These are phyloP conservation scores for Blastobotrys petasosporus DNA, from an alignment of 1,139 yeast genomes.

Conservation along the genomic window DNA sequence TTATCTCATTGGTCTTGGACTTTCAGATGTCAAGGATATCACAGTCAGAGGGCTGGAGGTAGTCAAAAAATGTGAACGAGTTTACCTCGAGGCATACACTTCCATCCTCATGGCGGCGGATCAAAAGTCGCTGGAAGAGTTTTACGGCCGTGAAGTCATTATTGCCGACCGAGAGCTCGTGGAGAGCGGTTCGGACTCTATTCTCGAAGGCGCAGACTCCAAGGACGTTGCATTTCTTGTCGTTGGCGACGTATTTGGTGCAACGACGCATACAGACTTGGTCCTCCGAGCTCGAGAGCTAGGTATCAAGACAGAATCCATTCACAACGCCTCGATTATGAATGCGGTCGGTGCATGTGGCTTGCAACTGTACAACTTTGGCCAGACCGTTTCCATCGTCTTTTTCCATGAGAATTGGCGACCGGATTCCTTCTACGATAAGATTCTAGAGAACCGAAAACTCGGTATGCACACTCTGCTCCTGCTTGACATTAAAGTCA, in stretches of 20 bases:
- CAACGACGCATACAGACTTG: slow-evolving; percentile 94
- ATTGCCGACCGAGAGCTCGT: slow-evolving; percentile 94
- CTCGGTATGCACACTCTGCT: slow-evolving; percentile 89
- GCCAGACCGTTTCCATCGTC: slow-evolving; percentile 92
- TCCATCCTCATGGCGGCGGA: slow-evolving; percentile 93
- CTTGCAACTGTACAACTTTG: slow-evolving; percentile 87
- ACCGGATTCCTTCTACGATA: slow-evolving; percentile 91
- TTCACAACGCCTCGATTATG: slow-evolving; percentile 97
- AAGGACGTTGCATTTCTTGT: slow-evolving; percentile 91
- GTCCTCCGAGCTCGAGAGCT: slow-evolving; percentile 85
- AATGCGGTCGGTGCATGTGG: slow-evolving; percentile 99
- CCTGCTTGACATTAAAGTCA: slow-evolving; percentile 87
- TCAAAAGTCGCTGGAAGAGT: slow-evolving; percentile 53
- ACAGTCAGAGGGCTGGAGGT: slow-evolving; percentile 91
- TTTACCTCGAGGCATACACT: slow-evolving; percentile 91
- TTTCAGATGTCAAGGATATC: slow-evolving; percentile 82
- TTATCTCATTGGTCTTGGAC: slow-evolving; percentile 85
- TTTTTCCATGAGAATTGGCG: slow-evolving; percentile 94
- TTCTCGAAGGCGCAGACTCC: slow-evolving; percentile 62
- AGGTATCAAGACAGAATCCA: slow-evolving; percentile 67
- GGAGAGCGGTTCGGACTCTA: slow-evolving; percentile 79
- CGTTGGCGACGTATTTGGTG: slow-evolving; percentile 97
- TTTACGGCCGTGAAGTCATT: slow-evolving; percentile 78
- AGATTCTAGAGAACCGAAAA: slow-evolving; percentile 79
- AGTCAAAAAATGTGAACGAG: slow-evolving; percentile 75